Evolutionary conservation across 208 protist genomes (phyloP), one percentile per base, ranked within the genome.

Genomic region (Acanthamoeba lenticulata): DNA sequence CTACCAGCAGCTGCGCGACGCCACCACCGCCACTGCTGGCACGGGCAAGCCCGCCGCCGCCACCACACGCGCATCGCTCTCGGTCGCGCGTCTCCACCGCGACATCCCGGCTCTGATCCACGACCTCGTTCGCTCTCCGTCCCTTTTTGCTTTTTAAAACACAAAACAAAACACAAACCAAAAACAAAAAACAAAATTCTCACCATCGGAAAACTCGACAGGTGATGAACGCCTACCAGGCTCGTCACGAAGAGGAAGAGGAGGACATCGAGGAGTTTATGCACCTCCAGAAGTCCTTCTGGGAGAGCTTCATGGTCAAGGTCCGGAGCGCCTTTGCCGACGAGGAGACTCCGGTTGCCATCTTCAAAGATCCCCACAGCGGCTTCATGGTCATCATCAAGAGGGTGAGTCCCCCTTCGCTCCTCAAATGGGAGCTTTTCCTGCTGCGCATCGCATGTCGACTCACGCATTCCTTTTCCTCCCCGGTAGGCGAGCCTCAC

Each of bases 361-460:
- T 92, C 32, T 92, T 55, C 62, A 77, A 92, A 24, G 86, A 92
- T 24, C 34, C 24, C 7, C 38, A 32, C 9, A 74, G 34, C 17
- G 86, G 86, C 17, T 29, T 92, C n/a, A 67, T 92, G 40, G 47
- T 74, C 29, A 72, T 92, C 62, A 74, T 92, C 32, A 92, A 92
- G 32, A 92, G 52, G 55, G 86, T 92, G 32, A 2, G 4, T 44
- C 11, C 32, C 9, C 15, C 67, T 44, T 44, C 67, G 19, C 17
- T 40, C 67, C 9, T 32, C 27, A 6, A 60, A 27, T 19, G 1
- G 19, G 19, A 67, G 6, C 36, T 45, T 34, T 13, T 3, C 44
- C 36, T 69, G 65, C 19, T 21, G 15, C 38, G 6, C 32, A 32
- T 55, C 34, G 9, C 21, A 34, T 57, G 21, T 57, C 19, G 5